Evolutionary conservation across 345 rosid genomes (phyloP).

Genomic region (Hevea brasiliensis): DNA sequence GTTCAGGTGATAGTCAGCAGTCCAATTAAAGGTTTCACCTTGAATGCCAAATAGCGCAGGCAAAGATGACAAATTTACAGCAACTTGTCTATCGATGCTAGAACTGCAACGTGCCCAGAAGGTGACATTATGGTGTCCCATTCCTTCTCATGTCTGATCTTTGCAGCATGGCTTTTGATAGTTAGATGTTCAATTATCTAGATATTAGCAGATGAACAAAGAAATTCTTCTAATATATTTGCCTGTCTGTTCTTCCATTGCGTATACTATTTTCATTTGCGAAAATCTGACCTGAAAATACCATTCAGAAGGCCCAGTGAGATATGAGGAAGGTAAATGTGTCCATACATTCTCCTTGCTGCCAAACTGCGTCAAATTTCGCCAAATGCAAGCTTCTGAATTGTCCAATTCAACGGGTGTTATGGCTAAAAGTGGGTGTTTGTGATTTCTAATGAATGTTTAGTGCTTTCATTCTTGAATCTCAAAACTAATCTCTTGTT

Average conservation of each 20-base stretch:
- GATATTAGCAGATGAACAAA: slow-evolving; percentile 50
- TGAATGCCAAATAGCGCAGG: slow-evolving; percentile 60
- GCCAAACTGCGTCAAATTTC: slow-evolving; percentile 72
- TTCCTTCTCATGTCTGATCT: slow-evolving; percentile 74
- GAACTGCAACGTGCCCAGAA: slow-evolving; percentile 70
- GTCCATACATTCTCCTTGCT: slow-evolving; percentile 48
- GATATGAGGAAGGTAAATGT: slow-evolving; percentile 74
- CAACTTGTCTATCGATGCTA: slow-evolving; percentile 68
- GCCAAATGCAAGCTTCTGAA: slow-evolving; percentile 65
- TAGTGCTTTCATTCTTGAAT: too few relatives aligned
- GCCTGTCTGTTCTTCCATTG: slow-evolving; percentile 96
- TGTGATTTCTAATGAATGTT: too few relatives aligned
- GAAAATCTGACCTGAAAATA: slow-evolving; percentile 76
- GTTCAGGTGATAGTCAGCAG: slow-evolving; percentile 75
- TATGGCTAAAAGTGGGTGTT: too few relatives aligned
- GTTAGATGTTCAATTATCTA: slow-evolving; percentile 47
- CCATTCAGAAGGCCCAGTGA: slow-evolving; percentile 81
- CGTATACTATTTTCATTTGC: slow-evolving; percentile 64
- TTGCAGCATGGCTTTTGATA: slow-evolving; percentile 60
- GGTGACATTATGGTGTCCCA: slow-evolving; percentile 73
- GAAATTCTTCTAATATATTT: slow-evolving; percentile 75
- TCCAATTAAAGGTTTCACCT: slow-evolving; percentile 81
- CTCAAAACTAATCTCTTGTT: too few relatives aligned
- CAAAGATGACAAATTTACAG: slow-evolving; percentile 56
- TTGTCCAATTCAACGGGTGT: too few relatives aligned